phyloP scores from a whole-genome alignment of 2,329 filamentous ascomycete genomes.

The Neonectria faginata region DNA sequence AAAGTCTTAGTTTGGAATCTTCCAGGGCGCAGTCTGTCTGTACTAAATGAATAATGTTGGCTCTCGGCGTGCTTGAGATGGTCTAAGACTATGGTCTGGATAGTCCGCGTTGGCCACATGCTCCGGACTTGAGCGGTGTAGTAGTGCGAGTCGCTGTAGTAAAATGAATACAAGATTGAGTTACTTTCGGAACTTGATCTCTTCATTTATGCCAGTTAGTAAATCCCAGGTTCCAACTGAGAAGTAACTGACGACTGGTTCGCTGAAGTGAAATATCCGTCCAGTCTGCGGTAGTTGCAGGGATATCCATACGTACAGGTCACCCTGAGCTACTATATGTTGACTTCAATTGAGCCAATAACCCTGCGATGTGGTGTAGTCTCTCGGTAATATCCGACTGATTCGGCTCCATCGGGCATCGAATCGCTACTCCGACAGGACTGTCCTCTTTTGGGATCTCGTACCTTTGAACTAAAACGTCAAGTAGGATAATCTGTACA shows the following conservation, averaged over 20 bases:
- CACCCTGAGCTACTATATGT: background rate
- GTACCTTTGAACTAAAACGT: too few species aligned
- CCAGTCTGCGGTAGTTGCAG: too few species aligned
- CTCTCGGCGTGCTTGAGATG: background rate
- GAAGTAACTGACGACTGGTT: background rate
- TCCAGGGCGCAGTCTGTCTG: background rate
- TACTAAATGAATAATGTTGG: conserved; percentile 1
- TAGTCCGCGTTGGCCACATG: background rate
- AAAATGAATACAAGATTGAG: background rate
- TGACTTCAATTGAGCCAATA: background rate
- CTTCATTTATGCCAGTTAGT: background rate
- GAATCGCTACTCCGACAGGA: too few species aligned
- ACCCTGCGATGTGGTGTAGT: background rate
- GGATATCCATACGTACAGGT: too few species aligned
- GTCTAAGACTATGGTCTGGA: background rate
- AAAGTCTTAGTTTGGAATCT: background rate
- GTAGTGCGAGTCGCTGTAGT: background rate
- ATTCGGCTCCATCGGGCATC: too few species aligned
- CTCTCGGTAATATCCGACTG: too few species aligned
- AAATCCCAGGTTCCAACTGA: background rate
- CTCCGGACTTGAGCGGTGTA: background rate
- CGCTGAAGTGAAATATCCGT: too few species aligned
- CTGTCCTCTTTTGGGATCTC: too few species aligned
- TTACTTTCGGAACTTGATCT: background rate
- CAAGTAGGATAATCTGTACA: too few species aligned